Conservation (phyloP, 2,329 filamentous ascomycete genomes). For the Colletotrichum coccodes region DNA sequence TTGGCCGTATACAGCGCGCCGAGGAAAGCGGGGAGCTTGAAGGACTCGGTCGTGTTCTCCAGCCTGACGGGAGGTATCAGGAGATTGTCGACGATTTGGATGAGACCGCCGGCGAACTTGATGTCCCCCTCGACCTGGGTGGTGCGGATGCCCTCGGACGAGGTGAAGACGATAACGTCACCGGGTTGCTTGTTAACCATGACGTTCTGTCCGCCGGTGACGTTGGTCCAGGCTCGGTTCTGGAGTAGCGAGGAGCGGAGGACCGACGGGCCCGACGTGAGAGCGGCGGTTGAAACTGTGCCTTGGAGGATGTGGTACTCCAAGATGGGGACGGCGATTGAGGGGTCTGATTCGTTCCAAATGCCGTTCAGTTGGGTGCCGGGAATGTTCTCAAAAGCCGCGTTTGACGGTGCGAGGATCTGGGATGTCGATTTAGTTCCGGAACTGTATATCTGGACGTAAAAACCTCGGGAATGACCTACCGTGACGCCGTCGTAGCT, state of each 20-base stretch:
- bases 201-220: constrained; percentile 60
- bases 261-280: constrained; percentile 47
- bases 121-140: constrained; percentile 56
- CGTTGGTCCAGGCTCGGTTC: constrained; percentile 54
- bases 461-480: constrained; percentile 31
- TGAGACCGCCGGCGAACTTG: constrained; percentile 57
- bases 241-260: constrained; percentile 57
- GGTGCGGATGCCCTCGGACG: constrained; percentile 52
- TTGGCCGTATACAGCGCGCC: constrained; percentile 50
- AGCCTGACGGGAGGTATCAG: constrained; percentile 57
- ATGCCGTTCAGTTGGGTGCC: constrained; percentile 60
- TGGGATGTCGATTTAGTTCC: constrained; percentile 21
- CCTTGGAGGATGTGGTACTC: constrained; percentile 71
- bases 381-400: constrained; percentile 65
- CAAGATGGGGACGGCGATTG: constrained; percentile 60
- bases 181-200: constrained; percentile 55
- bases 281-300: constrained; percentile 52
- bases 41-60: constrained; percentile 45
- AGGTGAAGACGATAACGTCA: constrained; percentile 51
- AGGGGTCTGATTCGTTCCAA: constrained; percentile 55
- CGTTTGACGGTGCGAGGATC: constrained; percentile 68
- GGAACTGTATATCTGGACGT: neutral
- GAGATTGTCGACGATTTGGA: constrained; percentile 63
- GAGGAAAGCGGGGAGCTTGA: constrained; percentile 51
- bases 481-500: constrained; percentile 56